Conservation (phyloP, 2,329 filamentous ascomycete genomes). For the Aureobasidium mangrovei region DNA sequence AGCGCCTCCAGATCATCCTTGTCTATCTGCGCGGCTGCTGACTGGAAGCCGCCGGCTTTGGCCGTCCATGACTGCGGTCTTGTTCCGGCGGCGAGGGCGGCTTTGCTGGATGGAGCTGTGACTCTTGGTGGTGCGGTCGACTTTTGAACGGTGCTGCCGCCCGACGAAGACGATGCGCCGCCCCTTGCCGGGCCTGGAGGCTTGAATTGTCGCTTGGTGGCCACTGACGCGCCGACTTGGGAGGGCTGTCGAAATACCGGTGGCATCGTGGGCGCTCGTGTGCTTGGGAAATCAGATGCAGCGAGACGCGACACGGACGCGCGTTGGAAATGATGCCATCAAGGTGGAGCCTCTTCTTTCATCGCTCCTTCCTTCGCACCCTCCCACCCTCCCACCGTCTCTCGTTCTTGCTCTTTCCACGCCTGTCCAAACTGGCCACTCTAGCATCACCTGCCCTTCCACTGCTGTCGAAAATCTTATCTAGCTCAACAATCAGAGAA, state of each 20-base stretch:
- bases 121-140: neutral
- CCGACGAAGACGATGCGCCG: neutral
- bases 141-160: neutral
- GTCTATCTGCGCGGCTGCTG: neutral
- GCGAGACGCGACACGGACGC: no score
- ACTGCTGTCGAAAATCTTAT: no score
- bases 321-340: no score
- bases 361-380: no score
- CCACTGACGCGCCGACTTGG: slow-evolving; percentile 11
- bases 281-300: no score
- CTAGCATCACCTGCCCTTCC: no score
- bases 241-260: slow-evolving; percentile 6
- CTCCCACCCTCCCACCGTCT: no score
- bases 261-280: neutral
- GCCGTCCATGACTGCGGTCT: neutral
- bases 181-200: neutral
- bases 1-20: slow-evolving; percentile 2
- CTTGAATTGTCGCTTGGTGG: slow-evolving; percentile 9
- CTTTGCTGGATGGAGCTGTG: neutral
- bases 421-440: no score
- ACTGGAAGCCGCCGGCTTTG: neutral
- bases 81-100: neutral
- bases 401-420: no score
- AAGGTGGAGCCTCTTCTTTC: no score
- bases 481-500: no score